Base-by-base conservation (phyloP, 371 early-diverging fungal species). In the Cokeromyces recurvatus region DNA sequence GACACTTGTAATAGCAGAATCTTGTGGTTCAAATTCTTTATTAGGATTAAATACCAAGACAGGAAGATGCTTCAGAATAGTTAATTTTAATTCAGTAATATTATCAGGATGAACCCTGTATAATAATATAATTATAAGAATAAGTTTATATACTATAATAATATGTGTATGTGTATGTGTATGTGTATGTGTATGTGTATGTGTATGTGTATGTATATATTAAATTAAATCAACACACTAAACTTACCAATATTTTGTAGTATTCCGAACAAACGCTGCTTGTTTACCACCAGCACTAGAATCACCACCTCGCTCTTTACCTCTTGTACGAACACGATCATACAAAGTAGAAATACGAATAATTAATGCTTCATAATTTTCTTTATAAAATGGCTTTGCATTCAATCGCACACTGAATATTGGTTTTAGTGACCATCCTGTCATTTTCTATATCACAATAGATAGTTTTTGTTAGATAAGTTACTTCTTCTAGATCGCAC, bases 61-160 rank as follows among this genome's bases (percentile, higher is more conserved):
- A 14, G 99, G 99, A 25, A 99, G 81, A 60, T 98, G 86, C 68
- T 91, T 91, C 32, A 98, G 81, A 52, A 99, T 94, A 51, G 85
- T 77, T 45, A 90, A 78, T 64, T 97, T 94, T 53, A 99, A 83
- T 55, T 97, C 96, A 43, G 92, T 93, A 38, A 99, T 90, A 66
- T 99, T 98, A 68, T 99, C 98, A 3, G 92, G 91, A 61, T 97
- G 97, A 2, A 99, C 95, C 99, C 76, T 75, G 37, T 24, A 48
- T n/a, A 3, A 3, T 35, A 2, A n/a, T 14, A 52, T 39, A 27
- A 15, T 17, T 12, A 45, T 7, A 32, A 32, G 25, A 44, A 23
- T 22, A 8, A 23, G 22, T 10, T 0, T 21, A 21, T 2, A 23
- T 5, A 3, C 20, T 15, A 21, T 20, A 39, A n/a, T 1, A 14